These are phyloP conservation scores for Petasospora fabianii DNA, from an alignment of 1,139 yeast genomes.

Conservation along the genomic window DNA sequence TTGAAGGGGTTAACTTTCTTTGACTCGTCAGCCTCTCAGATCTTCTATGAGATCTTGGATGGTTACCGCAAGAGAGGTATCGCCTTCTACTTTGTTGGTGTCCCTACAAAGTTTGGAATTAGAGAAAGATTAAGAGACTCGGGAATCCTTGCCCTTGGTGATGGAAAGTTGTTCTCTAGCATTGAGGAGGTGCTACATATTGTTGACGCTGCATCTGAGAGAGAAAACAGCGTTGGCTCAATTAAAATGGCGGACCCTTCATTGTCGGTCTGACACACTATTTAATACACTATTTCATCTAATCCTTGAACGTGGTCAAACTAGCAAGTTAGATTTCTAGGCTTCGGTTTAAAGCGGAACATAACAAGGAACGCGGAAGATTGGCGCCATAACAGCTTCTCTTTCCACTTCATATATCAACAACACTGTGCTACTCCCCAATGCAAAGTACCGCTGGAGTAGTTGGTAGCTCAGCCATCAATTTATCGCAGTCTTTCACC, in stretches of 20 bases:
- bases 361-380: no score
- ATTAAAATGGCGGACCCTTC: neutral
- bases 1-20: conserved; percentile 81
- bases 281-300: no score
- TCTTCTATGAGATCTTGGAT: conserved; percentile 55
- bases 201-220: conserved; percentile 17
- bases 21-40: conserved; percentile 86
- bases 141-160: conserved; percentile 28
- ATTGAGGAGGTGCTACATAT: conserved; percentile 28
- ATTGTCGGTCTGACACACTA: neutral
- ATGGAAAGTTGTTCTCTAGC: conserved; percentile 21
- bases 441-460: no score
- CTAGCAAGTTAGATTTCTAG: no score
- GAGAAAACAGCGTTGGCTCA: neutral
- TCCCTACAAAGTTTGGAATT: conserved; percentile 41
- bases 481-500: neutral
- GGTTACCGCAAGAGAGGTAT: conserved; percentile 56
- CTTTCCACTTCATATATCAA: no score
- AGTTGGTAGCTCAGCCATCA: neutral
- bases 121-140: conserved; percentile 33
- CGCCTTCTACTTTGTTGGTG: conserved; percentile 61
- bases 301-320: no score
- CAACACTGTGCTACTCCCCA: no score
- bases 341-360: no score
- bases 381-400: no score